These are phyloP conservation scores for Lachnellula occidentalis DNA, from an alignment of 2,329 filamentous ascomycete genomes.

Conservation along the genomic window DNA sequence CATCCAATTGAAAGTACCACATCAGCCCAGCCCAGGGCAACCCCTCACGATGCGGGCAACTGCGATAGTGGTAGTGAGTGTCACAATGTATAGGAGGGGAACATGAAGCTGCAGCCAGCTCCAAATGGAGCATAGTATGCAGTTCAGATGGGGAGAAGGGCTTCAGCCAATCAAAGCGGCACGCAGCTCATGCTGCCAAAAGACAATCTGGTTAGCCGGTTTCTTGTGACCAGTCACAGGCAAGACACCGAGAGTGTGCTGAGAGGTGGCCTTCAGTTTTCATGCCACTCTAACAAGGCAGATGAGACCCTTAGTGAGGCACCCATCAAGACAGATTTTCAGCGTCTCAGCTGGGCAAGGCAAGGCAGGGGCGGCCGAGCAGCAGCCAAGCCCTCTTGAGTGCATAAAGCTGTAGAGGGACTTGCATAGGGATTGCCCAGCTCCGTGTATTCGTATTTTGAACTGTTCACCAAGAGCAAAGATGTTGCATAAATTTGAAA, in stretches of 20 bases:
- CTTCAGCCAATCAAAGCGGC: conserved; percentile 10
- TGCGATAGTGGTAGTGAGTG: background rate
- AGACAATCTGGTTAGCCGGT: conserved; percentile 14
- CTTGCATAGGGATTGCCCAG: conserved; percentile 5
- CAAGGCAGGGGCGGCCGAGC: background rate
- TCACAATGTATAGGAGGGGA: background rate
- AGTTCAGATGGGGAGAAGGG: background rate
- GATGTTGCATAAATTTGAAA: background rate
- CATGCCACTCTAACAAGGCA: conserved; percentile 15
- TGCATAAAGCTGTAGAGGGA: conserved; percentile 3
- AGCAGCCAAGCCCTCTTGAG: background rate
- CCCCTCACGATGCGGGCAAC: background rate
- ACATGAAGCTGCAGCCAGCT: conserved; percentile 5
- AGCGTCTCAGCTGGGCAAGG: conserved; percentile 8
- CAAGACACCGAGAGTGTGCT: conserved; percentile 10
- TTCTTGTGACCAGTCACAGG: conserved; percentile 15
- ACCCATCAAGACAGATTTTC: conserved; percentile 5
- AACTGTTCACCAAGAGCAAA: too few relatives aligned
- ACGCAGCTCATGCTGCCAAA: conserved; percentile 5
- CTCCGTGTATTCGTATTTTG: background rate
- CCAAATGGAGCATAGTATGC: conserved; percentile 10
- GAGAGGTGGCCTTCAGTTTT: conserved; percentile 6
- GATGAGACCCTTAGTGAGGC: conserved; percentile 3
- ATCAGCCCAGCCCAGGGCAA: background rate
- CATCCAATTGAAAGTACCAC: background rate